These are phyloP conservation scores for Cytospora piceae DNA, from an alignment of 2,329 filamentous ascomycete species.

Conservation along the genomic window DNA sequence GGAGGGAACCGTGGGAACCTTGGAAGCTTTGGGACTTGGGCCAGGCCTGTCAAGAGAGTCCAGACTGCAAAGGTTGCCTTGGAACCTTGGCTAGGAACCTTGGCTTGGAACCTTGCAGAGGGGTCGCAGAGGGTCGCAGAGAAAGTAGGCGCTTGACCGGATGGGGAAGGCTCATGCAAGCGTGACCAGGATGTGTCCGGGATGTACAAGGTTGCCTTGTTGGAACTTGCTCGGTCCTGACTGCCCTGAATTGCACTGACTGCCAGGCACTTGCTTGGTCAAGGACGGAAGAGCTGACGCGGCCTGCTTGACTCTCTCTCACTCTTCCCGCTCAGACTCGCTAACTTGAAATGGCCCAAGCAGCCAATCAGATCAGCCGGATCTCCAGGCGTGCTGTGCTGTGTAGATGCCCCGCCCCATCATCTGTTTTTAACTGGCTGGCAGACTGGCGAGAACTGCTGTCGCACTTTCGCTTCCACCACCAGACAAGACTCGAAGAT, in stretches of 20 bases:
- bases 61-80: background rate
- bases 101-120: too few species aligned
- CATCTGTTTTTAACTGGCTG: too few species aligned
- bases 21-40: too few species aligned
- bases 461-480: too few species aligned
- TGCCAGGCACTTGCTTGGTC: background rate
- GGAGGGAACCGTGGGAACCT: background rate
- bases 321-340: background rate
- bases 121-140: background rate
- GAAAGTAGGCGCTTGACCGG: conserved; percentile 5
- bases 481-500: too few species aligned
- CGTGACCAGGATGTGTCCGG: background rate
- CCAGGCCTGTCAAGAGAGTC: background rate
- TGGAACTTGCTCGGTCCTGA: background rate
- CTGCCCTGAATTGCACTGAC: background rate
- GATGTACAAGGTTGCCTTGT: background rate
- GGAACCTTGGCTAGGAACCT: background rate
- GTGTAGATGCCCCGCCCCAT: too few species aligned
- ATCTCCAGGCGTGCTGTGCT: too few species aligned
- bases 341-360: too few species aligned
- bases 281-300: conserved; percentile 1
- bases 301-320: background rate
- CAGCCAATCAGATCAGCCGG: background rate
- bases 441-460: too few species aligned
- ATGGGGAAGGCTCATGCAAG: conserved; percentile 13